Percentiles rank a stretch among this genome's conserved stretches.
Conservation (phyloP, 2,329 filamentous ascomycete genomes). For the Dryadomyces quercivorus region DNA sequence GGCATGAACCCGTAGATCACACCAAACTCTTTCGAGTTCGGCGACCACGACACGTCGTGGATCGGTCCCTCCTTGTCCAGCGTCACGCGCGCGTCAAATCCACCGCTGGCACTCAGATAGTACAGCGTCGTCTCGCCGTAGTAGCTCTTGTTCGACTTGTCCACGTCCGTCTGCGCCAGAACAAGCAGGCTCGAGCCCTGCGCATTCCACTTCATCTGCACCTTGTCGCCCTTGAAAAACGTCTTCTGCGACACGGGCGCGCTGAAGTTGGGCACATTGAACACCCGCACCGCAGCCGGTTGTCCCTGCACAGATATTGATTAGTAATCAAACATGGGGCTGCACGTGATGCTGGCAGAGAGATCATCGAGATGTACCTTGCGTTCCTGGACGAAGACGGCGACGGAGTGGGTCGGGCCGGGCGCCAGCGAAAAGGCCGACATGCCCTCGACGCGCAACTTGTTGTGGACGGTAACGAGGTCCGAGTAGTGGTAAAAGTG, state of each 20-base stretch:
- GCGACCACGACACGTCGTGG: slow-evolving; percentile 92
- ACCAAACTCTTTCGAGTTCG: slow-evolving; percentile 94
- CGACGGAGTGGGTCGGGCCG: slow-evolving; percentile 81
- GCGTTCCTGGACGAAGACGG: slow-evolving; percentile 88
- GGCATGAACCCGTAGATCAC: slow-evolving; percentile 98
- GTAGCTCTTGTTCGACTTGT: slow-evolving; percentile 98
- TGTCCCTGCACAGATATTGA: slow-evolving; percentile 49
- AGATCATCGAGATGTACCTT: slow-evolving; percentile 45
- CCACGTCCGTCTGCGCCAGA: slow-evolving; percentile 92
- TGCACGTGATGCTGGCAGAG: background rate
- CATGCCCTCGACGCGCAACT: slow-evolving; percentile 84
- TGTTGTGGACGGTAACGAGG: slow-evolving; percentile 83
- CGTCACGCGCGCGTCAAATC: slow-evolving; percentile 82
- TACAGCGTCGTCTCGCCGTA: slow-evolving; percentile 98
- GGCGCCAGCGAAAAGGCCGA: slow-evolving; percentile 81
- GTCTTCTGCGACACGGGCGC: slow-evolving; percentile 88
- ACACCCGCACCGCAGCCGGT: slow-evolving; percentile 89
- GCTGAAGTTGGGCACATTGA: slow-evolving; percentile 78
- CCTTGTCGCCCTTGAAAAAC: slow-evolving; percentile 98
- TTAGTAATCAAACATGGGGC: too few relatives aligned
- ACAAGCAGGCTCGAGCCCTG: slow-evolving; percentile 85
- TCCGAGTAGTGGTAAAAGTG: slow-evolving; percentile 91
- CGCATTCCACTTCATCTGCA: slow-evolving; percentile 96
- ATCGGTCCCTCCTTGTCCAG: slow-evolving; percentile 97
- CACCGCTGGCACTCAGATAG: slow-evolving; percentile 79